Evolutionary conservation across 768 basidiomycete species (phyloP), one percentile per base, ranked within the genome.

Genomic region (Sistotremastrum niveocremeum): DNA sequence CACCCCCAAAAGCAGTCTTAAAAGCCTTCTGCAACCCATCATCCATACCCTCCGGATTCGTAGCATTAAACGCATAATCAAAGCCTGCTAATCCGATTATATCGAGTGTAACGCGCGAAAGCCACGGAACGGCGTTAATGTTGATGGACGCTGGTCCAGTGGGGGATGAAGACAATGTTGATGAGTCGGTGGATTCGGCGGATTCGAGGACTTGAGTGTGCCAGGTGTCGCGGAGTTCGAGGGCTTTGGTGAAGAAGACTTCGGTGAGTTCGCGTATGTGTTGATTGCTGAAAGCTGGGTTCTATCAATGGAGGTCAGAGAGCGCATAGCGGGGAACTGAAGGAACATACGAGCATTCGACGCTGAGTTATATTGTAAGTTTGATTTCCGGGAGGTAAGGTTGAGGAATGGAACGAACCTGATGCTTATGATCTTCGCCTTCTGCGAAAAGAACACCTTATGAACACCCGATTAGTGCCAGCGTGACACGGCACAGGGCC

Each of bases 181-280:
- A 71, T 69, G 32, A 70, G 36, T 71, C 62, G 7, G 66, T 52
- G 5, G 50, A 39, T 6, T 44, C 48, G 11, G 50, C 57, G 29
- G 46, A 55, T 8, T 63, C 49, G 12, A 54, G 46, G 20, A 65
- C 60, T 49, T 72, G 63, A 1, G 52, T 42, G 0, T 50, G 51
- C 73, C 67, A 73, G 40, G 70, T 51, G 46, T 77, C 74, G 37
- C 74, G 66, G n/a, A 78, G 63, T 71, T 76, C 28, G 2, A 12
- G 6, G 3, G 52, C 35, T 52, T 42, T 5, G 59, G 30, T 42
- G 55, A 55, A 72, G 53, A 82, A 81, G 8, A 81, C 67, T 4
- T 76, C 78, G 0, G 64, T 62, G 11, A 76, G 56, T 2, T 67
- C 68, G 50, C 68, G 69, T 52, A 79, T 66, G 46, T 73, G 67